Percentiles rank a stretch among this genome's conserved stretches.
These are phyloP conservation scores for Neopestalotiopsis sp. DNA, from an alignment of 2,329 filamentous ascomycete species.

Conservation along the genomic window DNA sequence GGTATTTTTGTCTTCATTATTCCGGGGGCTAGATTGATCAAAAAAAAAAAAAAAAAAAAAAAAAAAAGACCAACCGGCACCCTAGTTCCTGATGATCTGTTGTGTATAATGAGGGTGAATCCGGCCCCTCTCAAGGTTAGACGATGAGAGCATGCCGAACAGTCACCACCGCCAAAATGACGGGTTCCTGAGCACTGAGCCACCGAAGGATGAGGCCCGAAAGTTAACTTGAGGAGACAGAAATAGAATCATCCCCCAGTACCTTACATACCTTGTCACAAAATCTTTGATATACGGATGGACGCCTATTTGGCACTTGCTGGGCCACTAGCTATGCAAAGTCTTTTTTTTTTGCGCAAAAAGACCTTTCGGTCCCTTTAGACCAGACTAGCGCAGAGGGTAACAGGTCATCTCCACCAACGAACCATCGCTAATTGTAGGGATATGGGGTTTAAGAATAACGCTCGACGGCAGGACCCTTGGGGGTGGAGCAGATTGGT, in stretches of 20 bases:
- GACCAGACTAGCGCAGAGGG: background rate
- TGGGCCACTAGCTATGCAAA: background rate
- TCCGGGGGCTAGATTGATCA: background rate
- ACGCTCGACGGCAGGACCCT: background rate
- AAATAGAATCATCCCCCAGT: background rate
- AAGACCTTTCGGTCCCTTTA: background rate
- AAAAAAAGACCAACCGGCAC: background rate
- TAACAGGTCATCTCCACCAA: background rate
- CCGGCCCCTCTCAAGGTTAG: background rate
- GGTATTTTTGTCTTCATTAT: background rate
- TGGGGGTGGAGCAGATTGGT: background rate
- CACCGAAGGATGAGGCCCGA: background rate
- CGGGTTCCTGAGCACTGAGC: background rate
- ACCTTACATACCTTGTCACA: background rate
- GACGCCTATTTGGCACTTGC: background rate
- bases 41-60: background rate
- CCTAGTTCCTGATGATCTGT: background rate
- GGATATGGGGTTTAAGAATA: background rate
- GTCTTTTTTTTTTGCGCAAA: background rate
- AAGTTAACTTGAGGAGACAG: background rate
- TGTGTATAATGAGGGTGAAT: background rate
- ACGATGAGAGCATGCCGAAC: background rate
- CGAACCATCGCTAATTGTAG: background rate
- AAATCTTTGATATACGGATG: background rate
- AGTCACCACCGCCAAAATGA: background rate